A percentile compares a stretch with the other conserved stretches of the same genome.
Evolutionary conservation across 2,329 filamentous ascomycete genomes (phyloP).

Genomic region (Fusarium ramigenum): DNA sequence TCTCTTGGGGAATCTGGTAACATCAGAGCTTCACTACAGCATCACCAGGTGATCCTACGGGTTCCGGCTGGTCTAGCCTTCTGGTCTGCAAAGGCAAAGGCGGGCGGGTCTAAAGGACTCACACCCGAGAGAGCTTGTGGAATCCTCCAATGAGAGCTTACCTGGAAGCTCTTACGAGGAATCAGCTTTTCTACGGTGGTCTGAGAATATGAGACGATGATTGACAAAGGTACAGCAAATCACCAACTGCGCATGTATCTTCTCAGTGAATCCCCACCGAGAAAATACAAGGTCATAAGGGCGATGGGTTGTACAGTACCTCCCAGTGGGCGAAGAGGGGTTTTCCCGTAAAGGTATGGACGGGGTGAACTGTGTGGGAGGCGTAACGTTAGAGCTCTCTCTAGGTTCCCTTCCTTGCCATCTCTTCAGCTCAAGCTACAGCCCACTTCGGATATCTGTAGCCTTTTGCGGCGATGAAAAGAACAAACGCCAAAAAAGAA

Average conservation of each 20-base stretch:
- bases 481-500: neutral
- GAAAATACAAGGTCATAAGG: slow-evolving; percentile 17
- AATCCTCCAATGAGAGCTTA: slow-evolving; percentile 27
- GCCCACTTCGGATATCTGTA: slow-evolving; percentile 30
- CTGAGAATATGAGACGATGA: slow-evolving; percentile 22
- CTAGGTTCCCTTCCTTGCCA: neutral
- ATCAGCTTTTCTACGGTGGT: slow-evolving; percentile 21
- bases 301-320: slow-evolving; percentile 19
- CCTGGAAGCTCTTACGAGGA: slow-evolving; percentile 19
- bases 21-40: neutral
- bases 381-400: neutral
- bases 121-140: slow-evolving; percentile 17
- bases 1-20: neutral
- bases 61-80: neutral
- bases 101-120: slow-evolving; percentile 22
- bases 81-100: slow-evolving; percentile 9
- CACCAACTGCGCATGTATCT: slow-evolving; percentile 16
- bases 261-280: neutral
- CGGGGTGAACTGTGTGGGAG: slow-evolving; percentile 2
- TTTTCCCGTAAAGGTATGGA: neutral
- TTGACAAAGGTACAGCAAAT: slow-evolving; percentile 8
- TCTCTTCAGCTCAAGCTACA: slow-evolving; percentile 35
- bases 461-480: slow-evolving; percentile 7
- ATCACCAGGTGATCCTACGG: slow-evolving; percentile 14
- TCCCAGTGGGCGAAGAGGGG: slow-evolving; percentile 8